phyloP scores from a whole-genome alignment of 148 eudicot genomes.

The Nepenthes mirabilis region DNA sequence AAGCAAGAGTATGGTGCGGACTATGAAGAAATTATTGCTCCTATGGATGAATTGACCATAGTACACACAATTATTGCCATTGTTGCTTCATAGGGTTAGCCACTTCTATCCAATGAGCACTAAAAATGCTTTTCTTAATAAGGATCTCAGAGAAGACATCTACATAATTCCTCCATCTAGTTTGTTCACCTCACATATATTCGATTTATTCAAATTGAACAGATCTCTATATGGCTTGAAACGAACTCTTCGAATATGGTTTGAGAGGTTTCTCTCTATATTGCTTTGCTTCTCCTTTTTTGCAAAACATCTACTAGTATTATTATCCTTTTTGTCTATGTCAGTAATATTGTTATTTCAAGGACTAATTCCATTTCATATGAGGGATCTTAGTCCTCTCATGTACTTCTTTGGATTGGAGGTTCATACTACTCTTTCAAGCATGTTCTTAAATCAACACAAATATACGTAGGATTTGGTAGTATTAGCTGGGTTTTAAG shows the following conservation, averaged over 20 bases:
- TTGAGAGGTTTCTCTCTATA: background rate
- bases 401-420: conserved; percentile 1
- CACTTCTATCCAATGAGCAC: background rate
- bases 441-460: background rate
- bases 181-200: background rate
- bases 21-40: background rate
- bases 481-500: background rate
- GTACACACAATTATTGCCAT: background rate
- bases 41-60: background rate
- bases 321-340: background rate
- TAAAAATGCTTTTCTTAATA: background rate
- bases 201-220: background rate
- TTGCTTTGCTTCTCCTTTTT: background rate
- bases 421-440: background rate
- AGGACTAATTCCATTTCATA: conserved; percentile 2
- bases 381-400: conserved; percentile 4
- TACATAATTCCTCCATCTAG: background rate
- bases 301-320: background rate
- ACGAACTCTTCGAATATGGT: background rate
- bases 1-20: background rate
- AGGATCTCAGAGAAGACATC: background rate
- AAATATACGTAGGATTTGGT: background rate
- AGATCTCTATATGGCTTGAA: background rate
- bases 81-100: background rate
- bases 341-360: conserved; percentile 3